Conservation (phyloP, 2,329 filamentous ascomycete species). For the Calonectria hongkongensis region DNA sequence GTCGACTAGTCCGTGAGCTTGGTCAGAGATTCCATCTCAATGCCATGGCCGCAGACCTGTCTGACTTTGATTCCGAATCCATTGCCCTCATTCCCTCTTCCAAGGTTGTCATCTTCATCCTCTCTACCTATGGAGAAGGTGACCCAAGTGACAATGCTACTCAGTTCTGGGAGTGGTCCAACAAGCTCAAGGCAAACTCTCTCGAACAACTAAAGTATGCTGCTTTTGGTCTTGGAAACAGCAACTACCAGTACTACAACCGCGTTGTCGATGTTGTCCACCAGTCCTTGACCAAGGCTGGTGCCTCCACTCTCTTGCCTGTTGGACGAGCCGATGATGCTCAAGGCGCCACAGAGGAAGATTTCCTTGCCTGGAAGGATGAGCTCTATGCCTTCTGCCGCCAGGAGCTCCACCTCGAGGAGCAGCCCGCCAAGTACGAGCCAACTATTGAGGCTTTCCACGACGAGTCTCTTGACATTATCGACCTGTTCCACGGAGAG, state of each 20-base stretch:
- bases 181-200: slow-evolving; percentile 31
- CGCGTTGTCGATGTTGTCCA: slow-evolving; percentile 53
- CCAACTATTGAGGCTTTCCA: slow-evolving; percentile 41
- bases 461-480: slow-evolving; percentile 37
- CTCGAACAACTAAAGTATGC: slow-evolving; percentile 52
- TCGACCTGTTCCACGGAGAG: slow-evolving; percentile 45
- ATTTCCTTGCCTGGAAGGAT: slow-evolving; percentile 59
- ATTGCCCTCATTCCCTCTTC: slow-evolving; percentile 54
- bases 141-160: slow-evolving; percentile 60
- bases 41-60: slow-evolving; percentile 60
- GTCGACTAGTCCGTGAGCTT: slow-evolving; percentile 32
- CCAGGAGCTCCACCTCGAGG: slow-evolving; percentile 47
- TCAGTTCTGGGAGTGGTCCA: slow-evolving; percentile 52
- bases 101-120: slow-evolving; percentile 57
- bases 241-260: slow-evolving; percentile 60
- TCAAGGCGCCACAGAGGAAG: slow-evolving; percentile 55
- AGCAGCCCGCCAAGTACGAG: slow-evolving; percentile 50
- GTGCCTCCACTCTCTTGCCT: slow-evolving; percentile 49
- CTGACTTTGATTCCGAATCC: slow-evolving; percentile 65
- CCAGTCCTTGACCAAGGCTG: slow-evolving; percentile 46
- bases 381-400: slow-evolving; percentile 47
- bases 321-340: slow-evolving; percentile 56
- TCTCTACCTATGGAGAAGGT: slow-evolving; percentile 61
- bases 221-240: slow-evolving; percentile 60
- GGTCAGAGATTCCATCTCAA: slow-evolving; percentile 34